Evolutionary conservation across 2,329 filamentous ascomycete genomes (phyloP).

Genomic region (Bimuria novae-zelandiae): DNA sequence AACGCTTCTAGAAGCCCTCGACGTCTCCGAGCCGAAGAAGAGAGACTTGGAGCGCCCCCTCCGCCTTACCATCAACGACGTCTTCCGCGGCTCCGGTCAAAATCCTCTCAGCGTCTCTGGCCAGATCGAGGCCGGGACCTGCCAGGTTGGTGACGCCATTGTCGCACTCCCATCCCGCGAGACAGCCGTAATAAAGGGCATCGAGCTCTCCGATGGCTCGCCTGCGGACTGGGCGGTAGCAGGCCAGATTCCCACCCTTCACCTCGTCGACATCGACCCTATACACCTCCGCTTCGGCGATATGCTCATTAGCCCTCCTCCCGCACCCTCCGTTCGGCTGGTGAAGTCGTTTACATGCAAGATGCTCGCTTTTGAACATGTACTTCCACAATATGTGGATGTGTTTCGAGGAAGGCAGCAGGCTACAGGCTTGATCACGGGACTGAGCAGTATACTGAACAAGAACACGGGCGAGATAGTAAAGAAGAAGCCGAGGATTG

Average conservation of each 20-base stretch:
- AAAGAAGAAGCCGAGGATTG: conserved; percentile 84
- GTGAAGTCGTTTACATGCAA: conserved; percentile 79
- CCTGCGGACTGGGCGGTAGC: conserved; percentile 87
- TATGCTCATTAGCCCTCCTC: conserved; percentile 75
- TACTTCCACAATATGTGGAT: conserved; percentile 88
- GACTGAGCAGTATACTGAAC: conserved; percentile 75
- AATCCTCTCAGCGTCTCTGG: conserved; percentile 86
- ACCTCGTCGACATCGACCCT: conserved; percentile 82
- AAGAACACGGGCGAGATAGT: conserved; percentile 74
- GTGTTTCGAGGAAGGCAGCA: conserved; percentile 86
- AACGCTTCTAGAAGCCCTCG: conserved; percentile 82
- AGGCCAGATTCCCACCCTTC: conserved; percentile 84
- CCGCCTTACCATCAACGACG: conserved; percentile 83
- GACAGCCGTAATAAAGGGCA: conserved; percentile 76
- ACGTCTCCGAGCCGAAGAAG: conserved; percentile 74
- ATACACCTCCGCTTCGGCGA: conserved; percentile 79
- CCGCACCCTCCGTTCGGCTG: conserved; percentile 68
- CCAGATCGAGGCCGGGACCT: conserved; percentile 78
- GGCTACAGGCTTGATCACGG: conserved; percentile 72
- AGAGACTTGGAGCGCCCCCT: conserved; percentile 78
- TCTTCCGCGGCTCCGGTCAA: conserved; percentile 78
- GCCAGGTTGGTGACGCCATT: conserved; percentile 83
- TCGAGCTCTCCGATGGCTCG: conserved; percentile 72
- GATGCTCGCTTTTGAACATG: conserved; percentile 83
- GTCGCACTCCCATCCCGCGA: conserved; percentile 81